Base-by-base conservation (phyloP, 2,329 filamentous ascomycete species). In the Neopestalotiopsis clavispora region DNA sequence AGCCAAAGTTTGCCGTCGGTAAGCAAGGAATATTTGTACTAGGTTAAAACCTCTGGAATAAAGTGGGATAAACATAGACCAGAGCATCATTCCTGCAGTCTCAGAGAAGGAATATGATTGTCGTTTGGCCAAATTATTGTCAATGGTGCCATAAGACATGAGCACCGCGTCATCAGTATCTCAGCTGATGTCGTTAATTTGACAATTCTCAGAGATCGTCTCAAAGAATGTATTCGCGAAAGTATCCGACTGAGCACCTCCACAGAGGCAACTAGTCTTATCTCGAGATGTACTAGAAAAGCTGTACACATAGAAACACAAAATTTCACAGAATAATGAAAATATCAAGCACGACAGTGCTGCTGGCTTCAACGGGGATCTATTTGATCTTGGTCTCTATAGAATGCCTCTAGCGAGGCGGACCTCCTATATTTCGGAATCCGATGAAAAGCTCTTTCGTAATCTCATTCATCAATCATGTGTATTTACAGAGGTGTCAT, bases 401-500 rank as follows among this genome's bases (percentile, higher is more conserved):
- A n/a, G 17, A 52, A 23, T 52, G n/a, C 45, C n/a, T 9, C 45
- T 7, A 52, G 3, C 45, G 17, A 20, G 17, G 45, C 45, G 17
- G 45, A 20, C n/a, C 17, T 20, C 45, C 45, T 20, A 20, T 12
- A 9, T n/a, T 52, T 17, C 4, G 45, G 17, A n/a, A 52, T 52
- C 45, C 45, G 45, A 52, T 23, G 4, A 20, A 52, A 20, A 17
- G 17, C 17, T 38, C 34, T 38, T 38, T 38, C 34, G 34, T 38
- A 38, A 38, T 38, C 34, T 38, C 34, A 38, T 52, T 52, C 45
- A 52, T 52, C 3, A 9, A 17, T 52, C 45, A 52, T 52, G 4
- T 52, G 7, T 52, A n/a, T 38, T 20, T 62, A 62, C n/a, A 34
- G n/a, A 45, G 61, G 61, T 6, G 28, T 45, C 59, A 72, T 60